Percentiles rank a stretch among this genome's conserved stretches.
Evolutionary conservation across 2,329 filamentous ascomycete species (phyloP).

Genomic region (Sphaerulina vaccinii): DNA sequence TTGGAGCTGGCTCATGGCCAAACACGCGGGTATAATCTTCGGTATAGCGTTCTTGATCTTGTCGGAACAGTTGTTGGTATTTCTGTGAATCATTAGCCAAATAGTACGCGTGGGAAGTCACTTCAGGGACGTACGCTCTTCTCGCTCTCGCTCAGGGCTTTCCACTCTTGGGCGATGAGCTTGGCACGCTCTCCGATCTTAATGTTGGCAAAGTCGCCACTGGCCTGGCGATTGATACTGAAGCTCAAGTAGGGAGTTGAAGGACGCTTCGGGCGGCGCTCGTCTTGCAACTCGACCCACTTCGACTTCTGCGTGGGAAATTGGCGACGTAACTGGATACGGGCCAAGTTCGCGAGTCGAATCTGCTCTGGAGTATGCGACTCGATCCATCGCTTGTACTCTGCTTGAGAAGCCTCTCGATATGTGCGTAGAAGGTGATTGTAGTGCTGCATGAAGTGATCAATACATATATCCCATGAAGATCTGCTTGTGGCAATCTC

Average conservation of each 20-base stretch:
- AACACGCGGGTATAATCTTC: constrained; percentile 10
- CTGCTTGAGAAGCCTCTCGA: constrained; percentile 44
- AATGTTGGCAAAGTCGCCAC: constrained; percentile 54
- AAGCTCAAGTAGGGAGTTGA: constrained; percentile 46
- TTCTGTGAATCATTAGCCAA: constrained; percentile 18
- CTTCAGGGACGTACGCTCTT: constrained; percentile 44
- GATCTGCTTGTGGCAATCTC: too few species aligned
- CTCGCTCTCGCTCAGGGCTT: constrained; percentile 45
- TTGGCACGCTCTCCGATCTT: constrained; percentile 40
- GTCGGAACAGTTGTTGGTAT: constrained; percentile 14
- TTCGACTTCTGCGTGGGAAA: constrained; percentile 16
- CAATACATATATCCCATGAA: constrained; percentile 10
- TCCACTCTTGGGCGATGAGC: constrained; percentile 50
- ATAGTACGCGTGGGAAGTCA: not conserved
- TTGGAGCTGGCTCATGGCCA: not conserved
- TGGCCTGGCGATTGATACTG: constrained; percentile 43
- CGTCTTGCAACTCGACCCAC: constrained; percentile 51
- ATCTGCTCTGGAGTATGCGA: constrained; percentile 58
- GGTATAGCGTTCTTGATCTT: constrained; percentile 17
- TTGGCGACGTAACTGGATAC: constrained; percentile 38
- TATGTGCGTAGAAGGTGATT: constrained; percentile 52
- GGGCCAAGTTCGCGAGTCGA: constrained; percentile 58
- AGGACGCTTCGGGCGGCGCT: constrained; percentile 52
- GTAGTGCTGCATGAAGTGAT: constrained; percentile 47
- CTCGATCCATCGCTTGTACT: constrained; percentile 56